Base-by-base conservation (phyloP, 2,329 filamentous ascomycete genomes). In the Cordyceps cateniannulata region DNA sequence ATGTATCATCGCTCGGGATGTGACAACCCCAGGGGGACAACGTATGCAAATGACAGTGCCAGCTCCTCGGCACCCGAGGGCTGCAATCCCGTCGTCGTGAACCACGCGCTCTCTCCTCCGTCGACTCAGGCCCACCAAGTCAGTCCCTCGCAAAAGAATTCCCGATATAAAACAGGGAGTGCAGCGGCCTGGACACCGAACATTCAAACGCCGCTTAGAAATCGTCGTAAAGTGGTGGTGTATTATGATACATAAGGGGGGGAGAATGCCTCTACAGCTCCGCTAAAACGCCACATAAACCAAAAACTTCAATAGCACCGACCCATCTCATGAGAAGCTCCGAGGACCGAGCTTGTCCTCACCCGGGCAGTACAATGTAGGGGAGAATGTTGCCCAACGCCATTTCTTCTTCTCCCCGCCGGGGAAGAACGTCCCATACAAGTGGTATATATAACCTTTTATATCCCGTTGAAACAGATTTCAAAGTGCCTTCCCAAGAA, bases 191-290 rank as follows among this genome's bases (percentile, higher is more conserved):
- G 2, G 9, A 35, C 14, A 12, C 8, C 32, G 32, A 6, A 42
- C n/a, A n/a, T 45, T 45, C 5, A 20, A 45, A 20, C 3, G 22
- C n/a, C n/a, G 42, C 7, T 12, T 9, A 18, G n/a, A 22, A 27
- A 51, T 22, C 24, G 10, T 59, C 12, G 35, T 32, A 14, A 59
- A 59, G 47, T 51, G 38, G 47, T 59, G 47, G 47, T 59, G 47
- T 59, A 51, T 59, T 59, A 59, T 59, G 35, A 18, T 51, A 59
- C 47, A 59, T 48, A 50, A 32, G 35, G 49, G 56, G 55, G 35
- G 56, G 47, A 45, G 47, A 44, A 59, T 51, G 38, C 54, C 22
- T 49, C 45, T 18, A 32, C 18, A 44, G n/a, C 32, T 48, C 45
- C 51, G 27, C n/a, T 24, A 5, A 45, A 59, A 59, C 47, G 35